Conservation (phyloP, 2,329 filamentous ascomycete species). For the Phyllosticta citribraziliensis region DNA sequence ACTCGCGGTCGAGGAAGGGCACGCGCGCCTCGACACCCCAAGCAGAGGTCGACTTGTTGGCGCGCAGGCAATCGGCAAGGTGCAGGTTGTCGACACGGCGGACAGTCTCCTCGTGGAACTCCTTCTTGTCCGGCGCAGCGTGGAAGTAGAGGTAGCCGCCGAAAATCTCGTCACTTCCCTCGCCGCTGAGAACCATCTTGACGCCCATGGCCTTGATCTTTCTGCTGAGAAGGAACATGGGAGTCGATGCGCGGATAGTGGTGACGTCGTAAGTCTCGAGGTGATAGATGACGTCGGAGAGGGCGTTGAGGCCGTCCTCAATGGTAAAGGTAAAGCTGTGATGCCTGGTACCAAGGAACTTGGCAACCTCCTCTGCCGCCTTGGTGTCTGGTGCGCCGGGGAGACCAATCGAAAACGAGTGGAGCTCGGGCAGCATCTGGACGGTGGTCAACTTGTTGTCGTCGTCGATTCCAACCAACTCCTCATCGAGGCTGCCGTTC, state of each 20-base stretch:
- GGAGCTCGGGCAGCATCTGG: conserved; percentile 85
- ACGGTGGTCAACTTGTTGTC: conserved; percentile 81
- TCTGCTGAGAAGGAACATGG: conserved; percentile 94
- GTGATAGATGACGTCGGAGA: conserved; percentile 96
- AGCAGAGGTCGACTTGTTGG: conserved; percentile 97
- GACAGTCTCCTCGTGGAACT: conserved; percentile 94
- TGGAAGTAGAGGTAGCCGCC: conserved; percentile 99
- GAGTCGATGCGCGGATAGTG: conserved; percentile 94
- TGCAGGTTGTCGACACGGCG: conserved; percentile 94
- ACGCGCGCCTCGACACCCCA: conserved; percentile 98
- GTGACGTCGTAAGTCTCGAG: conserved; percentile 97
- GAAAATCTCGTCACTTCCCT: conserved; percentile 97
- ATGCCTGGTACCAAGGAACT: conserved; percentile 95
- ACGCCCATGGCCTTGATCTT: conserved; percentile 99
- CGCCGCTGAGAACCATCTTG: conserved; percentile 97
- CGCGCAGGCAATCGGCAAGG: conserved; percentile 87
- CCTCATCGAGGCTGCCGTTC: conserved; percentile 38
- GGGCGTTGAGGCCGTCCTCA: conserved; percentile 90
- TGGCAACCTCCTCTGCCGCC: conserved; percentile 85
- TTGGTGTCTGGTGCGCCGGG: conserved; percentile 86
- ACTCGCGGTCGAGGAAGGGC: conserved; percentile 95
- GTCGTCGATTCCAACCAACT: conserved; percentile 87
- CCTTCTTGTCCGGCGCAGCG: conserved; percentile 77
- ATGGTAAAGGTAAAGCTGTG: conserved; percentile 98
- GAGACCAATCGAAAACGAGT: conserved; percentile 97